Base-by-base conservation (phyloP, 805 yeast species). In the Lipomyces starkeyi region DNA sequence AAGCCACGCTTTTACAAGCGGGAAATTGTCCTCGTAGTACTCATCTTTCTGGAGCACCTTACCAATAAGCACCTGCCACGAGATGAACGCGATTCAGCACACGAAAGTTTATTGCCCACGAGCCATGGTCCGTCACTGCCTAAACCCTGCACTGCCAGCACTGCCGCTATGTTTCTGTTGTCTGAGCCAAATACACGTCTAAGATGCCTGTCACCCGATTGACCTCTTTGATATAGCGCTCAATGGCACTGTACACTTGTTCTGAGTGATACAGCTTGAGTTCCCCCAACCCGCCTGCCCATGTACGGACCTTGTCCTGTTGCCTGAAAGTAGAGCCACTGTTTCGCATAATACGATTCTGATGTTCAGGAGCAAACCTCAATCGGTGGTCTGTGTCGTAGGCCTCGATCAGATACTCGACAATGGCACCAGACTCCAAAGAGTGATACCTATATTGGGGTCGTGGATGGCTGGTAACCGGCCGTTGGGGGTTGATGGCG, bases 211-310 rank as follows among this genome's bases (percentile, higher is more conserved):
- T 92, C 7, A 93, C 97, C 71, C 98, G 83, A 75, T 97, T 84
- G 29, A 93, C 97, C 80, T 93, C 98, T 74, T 91, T 97, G 0
- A 91, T 88, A 77, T 93, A 93, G 76, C 97, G 83, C 74, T 91
- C 97, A 27, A 93, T 91, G 0, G 97, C 97, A 66, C 92, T 86
- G 27, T 94, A 91, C 2, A 93, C 91, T 64, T 88, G 88, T 69
- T 89, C 89, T 5, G 93, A 86, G 78, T 93, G 97, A 83, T 93
- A 92, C 77, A 91, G 92, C 75, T 93, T 85, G 81, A 93, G 93
- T n/a, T n/a, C n/a, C n/a, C n/a, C 81, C 93, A 98, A 73, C 93
- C 83, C 7, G 97, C 97, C 79, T 93, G 98, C 20, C 98, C 98
- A 74, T 93, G 97, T 93, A 93, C n/a, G 71, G 71, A 32, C 71